Conservation (phyloP, 2,329 filamentous ascomycete species). For the Aspergillus vadensis region DNA sequence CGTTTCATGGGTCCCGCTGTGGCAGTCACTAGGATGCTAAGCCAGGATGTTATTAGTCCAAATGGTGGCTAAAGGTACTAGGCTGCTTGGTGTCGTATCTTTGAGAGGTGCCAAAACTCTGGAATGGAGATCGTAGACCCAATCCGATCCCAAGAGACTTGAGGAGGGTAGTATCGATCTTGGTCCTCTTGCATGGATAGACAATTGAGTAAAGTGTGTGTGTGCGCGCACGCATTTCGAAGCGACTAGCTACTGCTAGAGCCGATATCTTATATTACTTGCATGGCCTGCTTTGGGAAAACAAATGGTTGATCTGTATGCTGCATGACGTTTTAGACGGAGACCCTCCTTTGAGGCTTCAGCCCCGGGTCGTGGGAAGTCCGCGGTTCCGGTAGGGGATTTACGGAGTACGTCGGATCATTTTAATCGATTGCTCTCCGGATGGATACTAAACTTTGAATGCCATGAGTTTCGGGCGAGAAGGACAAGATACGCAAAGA, state of each 20-base stretch:
- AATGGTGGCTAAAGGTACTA: background rate
- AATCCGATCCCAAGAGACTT: background rate
- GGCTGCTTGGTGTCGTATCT: background rate
- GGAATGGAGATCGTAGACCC: background rate
- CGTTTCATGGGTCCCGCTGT: slow-evolving; percentile 3
- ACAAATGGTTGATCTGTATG: background rate
- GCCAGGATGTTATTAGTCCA: background rate
- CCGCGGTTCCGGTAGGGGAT: background rate
- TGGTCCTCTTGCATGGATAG: background rate
- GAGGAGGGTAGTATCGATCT: background rate
- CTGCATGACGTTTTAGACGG: background rate
- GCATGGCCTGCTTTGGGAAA: background rate
- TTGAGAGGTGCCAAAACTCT: background rate
- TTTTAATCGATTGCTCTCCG: background rate
- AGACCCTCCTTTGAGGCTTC: background rate
- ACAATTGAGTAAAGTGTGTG: background rate
- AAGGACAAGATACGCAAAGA: background rate
- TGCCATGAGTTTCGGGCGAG: background rate
- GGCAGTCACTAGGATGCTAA: background rate
- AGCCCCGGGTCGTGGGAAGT: background rate
- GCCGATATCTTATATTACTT: background rate
- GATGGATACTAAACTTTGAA: background rate
- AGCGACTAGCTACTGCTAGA: background rate
- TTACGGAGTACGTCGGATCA: background rate
- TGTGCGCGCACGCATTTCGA: background rate